phyloP scores from a whole-genome alignment of 2,329 filamentous ascomycete species.

The Verticillium isaacii region DNA sequence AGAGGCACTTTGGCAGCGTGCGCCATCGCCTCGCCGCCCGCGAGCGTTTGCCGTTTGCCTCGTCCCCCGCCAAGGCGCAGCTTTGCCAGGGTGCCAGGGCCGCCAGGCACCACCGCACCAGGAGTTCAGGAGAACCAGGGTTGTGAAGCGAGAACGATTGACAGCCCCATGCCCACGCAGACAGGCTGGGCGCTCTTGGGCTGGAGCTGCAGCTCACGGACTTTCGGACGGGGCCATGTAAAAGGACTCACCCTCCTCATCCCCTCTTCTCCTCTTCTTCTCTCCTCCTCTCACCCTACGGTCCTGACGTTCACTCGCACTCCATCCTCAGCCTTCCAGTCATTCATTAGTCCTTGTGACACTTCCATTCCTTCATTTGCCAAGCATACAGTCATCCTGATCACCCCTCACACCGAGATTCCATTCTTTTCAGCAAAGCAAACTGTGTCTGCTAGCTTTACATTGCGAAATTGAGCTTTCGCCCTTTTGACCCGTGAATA shows the following conservation, averaged over 20 bases:
- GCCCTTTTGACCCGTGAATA: constrained; percentile 6
- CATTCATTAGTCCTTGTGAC: constrained; percentile 15
- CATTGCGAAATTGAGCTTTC: constrained; percentile 14
- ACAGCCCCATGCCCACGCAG: not conserved
- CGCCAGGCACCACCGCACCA: not conserved
- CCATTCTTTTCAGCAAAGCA: constrained; percentile 11
- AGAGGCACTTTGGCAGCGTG: not conserved
- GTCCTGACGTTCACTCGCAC: constrained; percentile 2
- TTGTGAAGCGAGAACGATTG: not conserved
- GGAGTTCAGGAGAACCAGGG: not conserved
- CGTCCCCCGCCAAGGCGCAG: not conserved
- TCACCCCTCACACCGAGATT: constrained; percentile 7
- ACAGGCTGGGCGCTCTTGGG: not conserved
- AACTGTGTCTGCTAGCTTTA: constrained; percentile 14
- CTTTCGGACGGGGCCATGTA: not conserved
- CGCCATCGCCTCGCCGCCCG: not conserved
- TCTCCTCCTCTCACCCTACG: constrained; percentile 1
- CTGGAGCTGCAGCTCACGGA: not conserved
- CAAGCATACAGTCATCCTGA: constrained; percentile 1
- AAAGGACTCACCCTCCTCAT: constrained; percentile 4
- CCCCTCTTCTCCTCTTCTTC: not conserved
- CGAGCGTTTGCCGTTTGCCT: not conserved
- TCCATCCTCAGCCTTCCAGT: constrained; percentile 7
- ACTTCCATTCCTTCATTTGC: constrained; percentile 13
- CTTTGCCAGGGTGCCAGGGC: not conserved